Percentiles rank a stretch among this genome's conserved stretches.
Evolutionary conservation across 148 eudicot species (phyloP).

Genomic region (Tetragonia tetragonoides): DNA sequence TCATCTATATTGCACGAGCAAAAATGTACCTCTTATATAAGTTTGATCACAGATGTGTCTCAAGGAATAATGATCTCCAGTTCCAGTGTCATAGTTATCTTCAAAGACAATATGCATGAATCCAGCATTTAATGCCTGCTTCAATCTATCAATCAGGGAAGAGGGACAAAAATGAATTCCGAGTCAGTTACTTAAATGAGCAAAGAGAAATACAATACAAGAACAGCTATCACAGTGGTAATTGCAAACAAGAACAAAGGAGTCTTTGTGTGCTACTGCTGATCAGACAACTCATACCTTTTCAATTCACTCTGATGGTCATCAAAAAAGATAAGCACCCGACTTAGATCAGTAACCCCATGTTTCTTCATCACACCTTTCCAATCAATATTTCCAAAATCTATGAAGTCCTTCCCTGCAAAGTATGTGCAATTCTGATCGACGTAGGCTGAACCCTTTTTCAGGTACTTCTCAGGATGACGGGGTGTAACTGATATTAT

Average conservation of each 20-base stretch:
- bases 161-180: background rate
- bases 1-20: background rate
- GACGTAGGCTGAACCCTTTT: constrained; percentile 94
- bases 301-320: constrained; percentile 97
- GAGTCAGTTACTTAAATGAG: constrained; percentile 6
- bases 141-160: constrained; percentile 47
- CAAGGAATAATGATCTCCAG: constrained; percentile 96
- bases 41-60: constrained; percentile 97
- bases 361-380: constrained; percentile 67
- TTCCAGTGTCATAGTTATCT: constrained; percentile 98
- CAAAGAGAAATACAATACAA: background rate
- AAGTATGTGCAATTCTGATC: constrained; percentile 94
- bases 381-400: constrained; percentile 95
- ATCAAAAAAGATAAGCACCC: constrained; percentile 89
- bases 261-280: background rate
- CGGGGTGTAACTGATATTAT: constrained; percentile 88
- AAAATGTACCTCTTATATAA: constrained; percentile 72
- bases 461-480: constrained; percentile 90
- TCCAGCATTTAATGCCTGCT: constrained; percentile 95
- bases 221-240: background rate
- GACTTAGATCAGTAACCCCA: constrained; percentile 63
- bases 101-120: constrained; percentile 91
- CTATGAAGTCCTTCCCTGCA: constrained; percentile 91
- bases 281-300: constrained; percentile 45
- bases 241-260: constrained; percentile 3